A percentile compares a stretch with the other conserved stretches of the same genome.
phyloP scores from a whole-genome alignment of 768 basidiomycete species.

The Termitomyces sp. region DNA sequence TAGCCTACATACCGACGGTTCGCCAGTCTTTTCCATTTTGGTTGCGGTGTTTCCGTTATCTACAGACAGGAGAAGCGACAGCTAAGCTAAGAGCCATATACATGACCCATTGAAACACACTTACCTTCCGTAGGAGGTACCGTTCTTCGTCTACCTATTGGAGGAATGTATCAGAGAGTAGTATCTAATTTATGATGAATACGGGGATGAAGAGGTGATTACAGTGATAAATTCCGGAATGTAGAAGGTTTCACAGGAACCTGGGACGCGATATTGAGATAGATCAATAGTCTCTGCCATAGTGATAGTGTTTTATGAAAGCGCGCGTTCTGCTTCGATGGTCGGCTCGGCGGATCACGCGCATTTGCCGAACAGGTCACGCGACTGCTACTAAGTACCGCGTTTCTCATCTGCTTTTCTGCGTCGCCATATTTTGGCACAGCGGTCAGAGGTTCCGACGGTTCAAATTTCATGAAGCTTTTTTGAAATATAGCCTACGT shows the following conservation, averaged over 20 bases:
- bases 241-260: conserved; percentile 48
- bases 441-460: not conserved
- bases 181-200: conserved; percentile 4
- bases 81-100: not conserved
- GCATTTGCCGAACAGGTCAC: not conserved
- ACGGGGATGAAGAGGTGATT: not conserved
- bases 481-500: not conserved
- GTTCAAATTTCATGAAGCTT: not conserved
- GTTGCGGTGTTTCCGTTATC: conserved; percentile 76
- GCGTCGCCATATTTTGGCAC: not conserved
- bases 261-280: conserved; percentile 26
- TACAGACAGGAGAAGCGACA: conserved; percentile 21
- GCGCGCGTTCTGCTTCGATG: not conserved
- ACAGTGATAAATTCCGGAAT: conserved; percentile 72
- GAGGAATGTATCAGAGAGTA: not conserved
- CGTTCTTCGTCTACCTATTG: conserved; percentile 61
- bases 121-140: conserved; percentile 73
- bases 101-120: not conserved
- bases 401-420: too few relatives aligned
- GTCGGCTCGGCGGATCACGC: not conserved
- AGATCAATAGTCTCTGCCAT: conserved; percentile 13
- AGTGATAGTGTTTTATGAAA: not conserved
- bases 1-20: conserved; percentile 53
- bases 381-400: too few relatives aligned
- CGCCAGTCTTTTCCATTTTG: conserved; percentile 73